Evolutionary conservation across 2,329 filamentous ascomycete species (phyloP).

Genomic region (Gnomoniopsis sp.): DNA sequence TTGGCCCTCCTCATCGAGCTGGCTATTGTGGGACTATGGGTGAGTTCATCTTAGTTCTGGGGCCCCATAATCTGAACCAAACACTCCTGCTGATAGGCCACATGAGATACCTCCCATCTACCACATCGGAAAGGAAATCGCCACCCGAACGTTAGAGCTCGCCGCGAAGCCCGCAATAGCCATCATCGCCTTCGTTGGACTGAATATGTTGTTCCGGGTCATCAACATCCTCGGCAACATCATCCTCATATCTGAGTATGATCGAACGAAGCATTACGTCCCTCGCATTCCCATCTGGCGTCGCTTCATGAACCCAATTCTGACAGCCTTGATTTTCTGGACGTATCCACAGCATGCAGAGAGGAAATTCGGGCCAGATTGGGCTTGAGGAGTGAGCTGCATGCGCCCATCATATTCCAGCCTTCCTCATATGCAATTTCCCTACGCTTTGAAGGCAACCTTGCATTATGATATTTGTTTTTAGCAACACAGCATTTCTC

Average conservation of each 20-base stretch:
- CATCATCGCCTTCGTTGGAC: constrained; percentile 14
- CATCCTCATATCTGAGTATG: constrained; percentile 34
- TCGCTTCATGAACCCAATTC: constrained; percentile 25
- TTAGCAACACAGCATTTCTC: no score
- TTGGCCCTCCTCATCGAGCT: constrained; percentile 35
- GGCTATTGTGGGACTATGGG: constrained; percentile 31
- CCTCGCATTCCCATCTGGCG: constrained; percentile 25
- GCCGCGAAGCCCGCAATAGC: not conserved
- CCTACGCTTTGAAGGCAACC: no score
- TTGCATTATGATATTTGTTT: no score
- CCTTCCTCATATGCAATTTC: no score
- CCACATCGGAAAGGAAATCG: constrained; percentile 20
- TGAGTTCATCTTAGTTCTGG: constrained; percentile 23
- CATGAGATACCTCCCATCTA: constrained; percentile 26
- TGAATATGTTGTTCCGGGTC: constrained; percentile 33
- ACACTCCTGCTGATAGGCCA: constrained; percentile 14
- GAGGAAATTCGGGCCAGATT: constrained; percentile 32
- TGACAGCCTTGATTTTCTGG: constrained; percentile 35
- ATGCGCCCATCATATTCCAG: no score
- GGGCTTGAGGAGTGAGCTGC: no score
- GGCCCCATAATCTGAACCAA: no score
- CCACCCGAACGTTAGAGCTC: not conserved
- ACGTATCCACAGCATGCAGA: constrained; percentile 39
- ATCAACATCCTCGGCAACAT: constrained; percentile 37
- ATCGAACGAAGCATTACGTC: constrained; percentile 34